A percentile compares a stretch with the other conserved stretches of the same genome.
Evolutionary conservation across 2,329 filamentous ascomycete species (phyloP).

Genomic region (Oidium heveae): DNA sequence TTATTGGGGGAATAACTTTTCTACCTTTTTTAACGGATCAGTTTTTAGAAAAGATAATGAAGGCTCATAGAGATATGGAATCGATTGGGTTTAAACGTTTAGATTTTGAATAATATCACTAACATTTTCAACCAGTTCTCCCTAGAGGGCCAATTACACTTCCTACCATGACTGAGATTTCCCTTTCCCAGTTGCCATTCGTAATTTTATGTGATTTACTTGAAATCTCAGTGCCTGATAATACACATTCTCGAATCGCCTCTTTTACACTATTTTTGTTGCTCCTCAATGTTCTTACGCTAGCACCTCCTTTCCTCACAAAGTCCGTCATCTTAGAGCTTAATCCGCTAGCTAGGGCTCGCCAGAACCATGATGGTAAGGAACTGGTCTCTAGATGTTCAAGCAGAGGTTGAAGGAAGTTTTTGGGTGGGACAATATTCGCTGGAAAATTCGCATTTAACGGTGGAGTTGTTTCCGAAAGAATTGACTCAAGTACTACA

Average conservation of each 20-base stretch:
- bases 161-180: constrained; percentile 84
- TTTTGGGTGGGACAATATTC: constrained; percentile 13
- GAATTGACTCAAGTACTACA: constrained; percentile 59
- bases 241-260: constrained; percentile 59
- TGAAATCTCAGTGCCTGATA: constrained; percentile 33
- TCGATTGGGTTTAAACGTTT: too few species aligned
- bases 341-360: constrained; percentile 57
- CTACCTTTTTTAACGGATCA: too few species aligned
- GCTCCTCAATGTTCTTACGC: constrained; percentile 52
- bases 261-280: constrained; percentile 54
- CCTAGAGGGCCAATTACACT: constrained; percentile 32
- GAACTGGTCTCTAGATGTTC: constrained; percentile 66
- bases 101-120: too few species aligned
- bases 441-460: constrained; percentile 35
- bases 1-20: too few species aligned
- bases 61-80: too few species aligned
- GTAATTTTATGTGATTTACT: constrained; percentile 32
- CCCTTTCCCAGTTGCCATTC: constrained; percentile 51
- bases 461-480: constrained; percentile 42
- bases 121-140: constrained; percentile 1
- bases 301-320: constrained; percentile 55
- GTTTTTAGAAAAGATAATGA: too few species aligned
- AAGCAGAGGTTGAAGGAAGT: constrained; percentile 47
- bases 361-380: constrained; percentile 80
- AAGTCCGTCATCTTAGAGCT: constrained; percentile 64